A percentile compares a stretch with the other conserved stretches of the same genome.
Conservation (phyloP, 768 basidiomycete species). For the Pleurotus pulmonarius region DNA sequence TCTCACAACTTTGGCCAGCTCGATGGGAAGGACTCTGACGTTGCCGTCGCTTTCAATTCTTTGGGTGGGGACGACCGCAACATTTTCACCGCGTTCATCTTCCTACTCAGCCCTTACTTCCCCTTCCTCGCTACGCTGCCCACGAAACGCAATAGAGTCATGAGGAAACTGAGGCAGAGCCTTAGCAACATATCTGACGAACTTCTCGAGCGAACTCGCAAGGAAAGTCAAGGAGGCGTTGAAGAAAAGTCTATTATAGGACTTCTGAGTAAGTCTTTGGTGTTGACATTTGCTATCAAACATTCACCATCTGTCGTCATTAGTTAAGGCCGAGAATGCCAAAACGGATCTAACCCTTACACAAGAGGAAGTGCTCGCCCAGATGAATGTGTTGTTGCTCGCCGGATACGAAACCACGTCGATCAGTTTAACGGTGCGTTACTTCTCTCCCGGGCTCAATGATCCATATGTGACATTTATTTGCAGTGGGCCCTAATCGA, state of each 20-base stretch:
- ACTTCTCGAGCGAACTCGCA: slow-evolving; percentile 31
- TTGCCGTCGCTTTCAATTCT: slow-evolving; percentile 39
- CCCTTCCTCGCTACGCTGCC: slow-evolving; percentile 34
- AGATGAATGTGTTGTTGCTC: slow-evolving; percentile 33
- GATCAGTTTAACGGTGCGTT: slow-evolving; percentile 33
- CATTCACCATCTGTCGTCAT: background rate
- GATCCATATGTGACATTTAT: background rate
- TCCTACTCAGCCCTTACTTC: slow-evolving; percentile 32
- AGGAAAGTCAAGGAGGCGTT: slow-evolving; percentile 24
- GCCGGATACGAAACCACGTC: slow-evolving; percentile 57
- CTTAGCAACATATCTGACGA: slow-evolving; percentile 36
- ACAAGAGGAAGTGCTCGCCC: slow-evolving; percentile 38
- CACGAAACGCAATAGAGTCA: slow-evolving; percentile 25
- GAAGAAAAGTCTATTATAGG: slow-evolving; percentile 40
- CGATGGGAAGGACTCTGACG: slow-evolving; percentile 39
- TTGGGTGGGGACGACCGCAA: slow-evolving; percentile 24
- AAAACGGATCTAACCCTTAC: slow-evolving; percentile 14
- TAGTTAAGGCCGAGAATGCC: slow-evolving; percentile 31
- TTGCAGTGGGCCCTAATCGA: slow-evolving; percentile 57
- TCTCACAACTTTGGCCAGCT: slow-evolving; percentile 54
- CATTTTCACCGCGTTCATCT: slow-evolving; percentile 14
- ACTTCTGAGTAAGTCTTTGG: slow-evolving; percentile 25
- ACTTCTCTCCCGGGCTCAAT: background rate
- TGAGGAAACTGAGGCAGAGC: slow-evolving; percentile 26
- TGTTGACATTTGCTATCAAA: too few relatives aligned